Conservation (phyloP, 108 stramenopile species). For the Asterionellopsis glacialis region DNA sequence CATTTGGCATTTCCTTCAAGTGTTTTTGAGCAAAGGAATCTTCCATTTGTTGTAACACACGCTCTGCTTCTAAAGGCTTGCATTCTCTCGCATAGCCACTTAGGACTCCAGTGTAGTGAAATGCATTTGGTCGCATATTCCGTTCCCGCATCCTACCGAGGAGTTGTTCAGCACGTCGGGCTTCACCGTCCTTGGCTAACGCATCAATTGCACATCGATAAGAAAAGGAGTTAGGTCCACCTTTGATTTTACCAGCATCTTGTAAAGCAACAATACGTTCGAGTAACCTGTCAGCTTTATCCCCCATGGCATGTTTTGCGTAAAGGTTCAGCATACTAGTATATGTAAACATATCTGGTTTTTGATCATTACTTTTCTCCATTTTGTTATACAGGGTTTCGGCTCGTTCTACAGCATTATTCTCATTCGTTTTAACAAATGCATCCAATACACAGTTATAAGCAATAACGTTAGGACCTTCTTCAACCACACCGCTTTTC, state of each 20-base stretch:
- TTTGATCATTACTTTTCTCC: neutral
- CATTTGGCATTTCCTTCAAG: too few species aligned
- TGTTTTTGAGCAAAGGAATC: too few species aligned
- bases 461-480: slow-evolving; percentile 18
- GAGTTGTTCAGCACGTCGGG: slow-evolving; percentile 73
- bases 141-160: slow-evolving; percentile 52
- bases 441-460: slow-evolving; percentile 45
- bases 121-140: too few species aligned
- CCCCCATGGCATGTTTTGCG: slow-evolving; percentile 52
- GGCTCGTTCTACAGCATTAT: slow-evolving; percentile 45
- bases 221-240: slow-evolving; percentile 82
- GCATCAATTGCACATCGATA: slow-evolving; percentile 73
- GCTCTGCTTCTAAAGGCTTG: too few species aligned
- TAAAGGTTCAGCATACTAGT: neutral
- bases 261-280: slow-evolving; percentile 67
- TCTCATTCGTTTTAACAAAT: slow-evolving; percentile 48
- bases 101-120: too few species aligned
- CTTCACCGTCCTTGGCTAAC: slow-evolving; percentile 61
- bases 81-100: too few species aligned
- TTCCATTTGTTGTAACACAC: too few species aligned
- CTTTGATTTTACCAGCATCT: slow-evolving; percentile 58
- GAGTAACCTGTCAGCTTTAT: slow-evolving; percentile 83
- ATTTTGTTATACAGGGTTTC: slow-evolving; percentile 15
- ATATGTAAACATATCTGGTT: slow-evolving; percentile 4
- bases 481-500: too few species aligned